Base-by-base conservation (phyloP, 805 yeast species). In the Metschnikowia orientalis region DNA sequence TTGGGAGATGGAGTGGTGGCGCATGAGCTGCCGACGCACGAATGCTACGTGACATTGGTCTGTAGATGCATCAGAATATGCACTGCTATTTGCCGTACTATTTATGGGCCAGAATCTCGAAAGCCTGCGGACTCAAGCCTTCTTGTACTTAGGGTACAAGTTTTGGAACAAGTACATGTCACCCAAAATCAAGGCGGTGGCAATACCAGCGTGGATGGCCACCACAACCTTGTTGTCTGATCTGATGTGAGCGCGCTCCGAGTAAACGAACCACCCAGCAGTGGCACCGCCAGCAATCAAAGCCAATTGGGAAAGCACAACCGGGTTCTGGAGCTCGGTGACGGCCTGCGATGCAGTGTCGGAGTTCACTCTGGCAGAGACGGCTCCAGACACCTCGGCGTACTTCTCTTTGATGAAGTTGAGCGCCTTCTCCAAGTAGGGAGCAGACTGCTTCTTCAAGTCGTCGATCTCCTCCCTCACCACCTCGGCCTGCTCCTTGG, bases 281-380 rank as follows among this genome's bases (percentile, higher is more conserved):
- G 69, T 59, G 20, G 69, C 50, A 10, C 73, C 72, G 24, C 73
- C 67, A 6, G 68, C 50, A 18, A 75, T 68, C 26, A 75, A 62
- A 11, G 73, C 61, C 3, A 70, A 56, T 54, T 78, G 82, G 19
- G 73, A 54, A 12, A 72, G 57, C 28, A 79, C 81, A 4, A 73
- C 81, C 0, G 85, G 85, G 60, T 79, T 77, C 48, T 75, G 66
- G 42, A 78, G 61, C 52, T 77, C 82, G 16, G 39, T 37, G 21
- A 34, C 39, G 12, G 59, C 48, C 23, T 40, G 44, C 11, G 44
- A 32, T 6, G 48, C 47, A 8, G 40, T 35, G 18, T 35, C 36
- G 5, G 47, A 26, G 30, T 47, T 32, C 21, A 42, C 12, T 12
- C 31, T 34, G 15, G 47, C 31, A 13, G 33, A 21, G 19, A 45